These are phyloP conservation scores for Lophiotrema nucula DNA, from an alignment of 495 filamentous ascomycete species.

Conservation along the genomic window DNA sequence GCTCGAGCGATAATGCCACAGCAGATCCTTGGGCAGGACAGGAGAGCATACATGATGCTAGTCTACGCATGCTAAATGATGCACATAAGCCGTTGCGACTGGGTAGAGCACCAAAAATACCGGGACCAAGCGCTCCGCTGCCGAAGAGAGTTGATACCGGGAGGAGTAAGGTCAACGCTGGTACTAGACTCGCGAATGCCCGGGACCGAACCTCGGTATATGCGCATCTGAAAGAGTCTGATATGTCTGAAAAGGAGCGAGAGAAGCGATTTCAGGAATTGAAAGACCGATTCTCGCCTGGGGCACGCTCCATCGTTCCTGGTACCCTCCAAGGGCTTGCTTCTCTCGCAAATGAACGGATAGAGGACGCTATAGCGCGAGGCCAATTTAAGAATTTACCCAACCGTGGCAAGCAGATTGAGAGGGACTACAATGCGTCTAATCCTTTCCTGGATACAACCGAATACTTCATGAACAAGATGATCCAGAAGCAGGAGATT, in stretches of 20 bases:
- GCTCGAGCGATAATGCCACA: conserved; percentile 68
- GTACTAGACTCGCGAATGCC: conserved; percentile 68
- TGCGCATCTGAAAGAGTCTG: conserved; percentile 56
- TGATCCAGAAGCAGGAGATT: conserved; percentile 90
- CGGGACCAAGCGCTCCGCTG: conserved; percentile 31
- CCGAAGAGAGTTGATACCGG: conserved; percentile 55
- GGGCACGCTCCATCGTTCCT: conserved; percentile 67
- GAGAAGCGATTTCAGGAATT: conserved; percentile 68
- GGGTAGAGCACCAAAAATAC: conserved; percentile 43
- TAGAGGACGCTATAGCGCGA: conserved; percentile 88
- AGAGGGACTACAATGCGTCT: conserved; percentile 75
- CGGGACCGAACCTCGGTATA: conserved; percentile 77
- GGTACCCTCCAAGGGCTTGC: conserved; percentile 75
- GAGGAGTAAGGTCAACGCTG: conserved; percentile 45
- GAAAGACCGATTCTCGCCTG: conserved; percentile 74
- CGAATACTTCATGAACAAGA: conserved; percentile 98
- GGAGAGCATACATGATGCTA: conserved; percentile 70
- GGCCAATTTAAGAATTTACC: conserved; percentile 89
- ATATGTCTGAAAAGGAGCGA: conserved; percentile 66
- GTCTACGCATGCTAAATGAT: conserved; percentile 86
- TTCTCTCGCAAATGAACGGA: conserved; percentile 85
- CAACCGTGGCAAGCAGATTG: conserved; percentile 69
- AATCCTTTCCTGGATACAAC: conserved; percentile 95
- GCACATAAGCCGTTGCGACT: conserved; percentile 68
- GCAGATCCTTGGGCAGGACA: conserved; percentile 75